Evolutionary conservation across 257 asterid genomes (phyloP), one percentile per base, ranked within the genome.

Genomic region (Catharanthus roseus): DNA sequence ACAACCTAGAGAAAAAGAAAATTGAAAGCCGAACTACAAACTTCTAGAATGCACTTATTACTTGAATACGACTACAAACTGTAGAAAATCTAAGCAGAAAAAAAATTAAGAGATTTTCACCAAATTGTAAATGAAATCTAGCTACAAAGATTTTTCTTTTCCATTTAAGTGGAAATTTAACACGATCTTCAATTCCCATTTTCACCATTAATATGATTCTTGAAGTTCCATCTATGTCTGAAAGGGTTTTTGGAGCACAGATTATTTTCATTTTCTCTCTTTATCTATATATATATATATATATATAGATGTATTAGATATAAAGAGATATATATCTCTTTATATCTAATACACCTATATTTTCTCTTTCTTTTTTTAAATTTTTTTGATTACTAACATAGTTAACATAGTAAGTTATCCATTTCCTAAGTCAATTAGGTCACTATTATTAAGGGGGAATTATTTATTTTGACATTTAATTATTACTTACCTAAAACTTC

Each of bases 391-490:
- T 53, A 49, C 26, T 34, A 26, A 50, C 56, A 6, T n/a, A n/a
- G n/a, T n/a, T n/a, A n/a, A n/a, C n/a, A n/a, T 55, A 50, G 34
- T 67, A 63, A 1, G 74, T 69, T 69, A 62, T 69, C 28, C 8
- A 3, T 3, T 38, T 38, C 5, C 10, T 65, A 33, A 63, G 76
- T 74, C 71, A 74, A 78, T 64, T 64, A 74, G 63, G 36, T 26
- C 45, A 67, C 73, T 67, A 76, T 71, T 71, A 71, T 74, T 33
- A 71, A 58, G 80, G 69, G n/a, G 31, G 49, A 74, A 33, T 60
- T 73, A 69, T 68, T 67, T 39, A 47, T 38, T 68, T 38, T 56
- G 12, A 55, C 36, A 64, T n/a, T 42, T 64, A 54, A 75, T 57
- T 26, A 65, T 53, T 28, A 39, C 72, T 51, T 44, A 45, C 41